Percentiles rank a stretch among this genome's conserved stretches.
Conservation (phyloP, 768 basidiomycete genomes). For the Tylopilus balloui region DNA sequence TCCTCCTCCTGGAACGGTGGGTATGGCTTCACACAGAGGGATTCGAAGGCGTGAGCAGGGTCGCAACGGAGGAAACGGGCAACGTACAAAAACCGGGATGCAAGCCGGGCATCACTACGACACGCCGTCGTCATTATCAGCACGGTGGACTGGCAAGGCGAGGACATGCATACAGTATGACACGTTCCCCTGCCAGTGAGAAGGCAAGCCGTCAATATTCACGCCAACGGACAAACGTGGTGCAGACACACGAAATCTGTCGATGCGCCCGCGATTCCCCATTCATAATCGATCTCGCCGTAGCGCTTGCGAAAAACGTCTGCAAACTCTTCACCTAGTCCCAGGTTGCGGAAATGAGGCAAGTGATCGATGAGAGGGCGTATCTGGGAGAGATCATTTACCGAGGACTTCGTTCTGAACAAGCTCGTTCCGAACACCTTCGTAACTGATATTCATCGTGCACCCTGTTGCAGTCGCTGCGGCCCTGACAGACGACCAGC, state of each 20-base stretch:
- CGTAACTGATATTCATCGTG: slow-evolving; percentile 39
- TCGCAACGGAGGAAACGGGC: neutral
- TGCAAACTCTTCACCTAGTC: slow-evolving; percentile 58
- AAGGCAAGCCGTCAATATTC: neutral
- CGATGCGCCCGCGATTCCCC: slow-evolving; percentile 67
- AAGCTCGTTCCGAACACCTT: slow-evolving; percentile 45
- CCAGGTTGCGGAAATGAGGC: neutral
- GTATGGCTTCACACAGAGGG: slow-evolving; percentile 51
- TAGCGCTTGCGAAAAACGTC: slow-evolving; percentile 56
- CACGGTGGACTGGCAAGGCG: neutral
- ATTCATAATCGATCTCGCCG: slow-evolving; percentile 55
- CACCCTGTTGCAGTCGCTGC: slow-evolving; percentile 67
- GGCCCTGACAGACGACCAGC: slow-evolving; percentile 38
- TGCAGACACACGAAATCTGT: slow-evolving; percentile 71
- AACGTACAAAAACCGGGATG: slow-evolving; percentile 57
- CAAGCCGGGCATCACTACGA: slow-evolving; percentile 53
- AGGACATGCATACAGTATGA: slow-evolving; percentile 51
- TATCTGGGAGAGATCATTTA: slow-evolving; percentile 16
- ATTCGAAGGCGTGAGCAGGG: neutral
- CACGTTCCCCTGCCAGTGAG: slow-evolving; percentile 40
- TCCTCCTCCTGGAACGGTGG: slow-evolving; percentile 63
- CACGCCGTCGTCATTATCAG: neutral
- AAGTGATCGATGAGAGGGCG: neutral
- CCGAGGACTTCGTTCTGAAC: slow-evolving; percentile 64
- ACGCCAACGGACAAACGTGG: neutral